These are phyloP conservation scores for Peronospora belbahrii DNA, from an alignment of 352 stramenopile genomes.

Conservation along the genomic window DNA sequence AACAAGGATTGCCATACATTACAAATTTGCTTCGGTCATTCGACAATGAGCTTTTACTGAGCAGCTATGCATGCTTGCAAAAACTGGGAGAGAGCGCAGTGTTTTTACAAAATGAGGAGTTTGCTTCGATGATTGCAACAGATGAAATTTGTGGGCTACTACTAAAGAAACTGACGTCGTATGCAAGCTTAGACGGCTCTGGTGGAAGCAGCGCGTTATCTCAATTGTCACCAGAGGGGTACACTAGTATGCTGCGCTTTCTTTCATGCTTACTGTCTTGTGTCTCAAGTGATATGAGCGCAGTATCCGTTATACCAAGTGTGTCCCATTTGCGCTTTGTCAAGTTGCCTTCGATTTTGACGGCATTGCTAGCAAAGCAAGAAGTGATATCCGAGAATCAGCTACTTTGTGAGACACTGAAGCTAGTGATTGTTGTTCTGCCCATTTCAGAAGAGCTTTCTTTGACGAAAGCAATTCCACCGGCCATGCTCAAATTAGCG, in stretches of 20 bases:
- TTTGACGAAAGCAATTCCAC: constrained; percentile 10
- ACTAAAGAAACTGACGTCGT: constrained; percentile 25
- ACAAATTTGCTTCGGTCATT: constrained; percentile 37
- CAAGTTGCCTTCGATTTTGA: constrained; percentile 37
- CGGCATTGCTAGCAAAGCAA: constrained; percentile 33
- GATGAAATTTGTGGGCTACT: constrained; percentile 35
- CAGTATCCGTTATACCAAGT: constrained; percentile 2
- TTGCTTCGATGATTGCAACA: constrained; percentile 37
- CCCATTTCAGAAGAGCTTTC: constrained; percentile 30
- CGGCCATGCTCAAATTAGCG: constrained; percentile 26
- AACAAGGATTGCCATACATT: constrained; percentile 37
- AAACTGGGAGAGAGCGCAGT: constrained; percentile 38
- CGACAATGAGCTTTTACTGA: constrained; percentile 50
- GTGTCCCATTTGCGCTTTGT: constrained; percentile 33
- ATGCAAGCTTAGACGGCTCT: constrained; percentile 11
- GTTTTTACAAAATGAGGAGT: constrained; percentile 27
- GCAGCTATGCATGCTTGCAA: constrained; percentile 41
- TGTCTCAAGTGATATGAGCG: constrained; percentile 15
- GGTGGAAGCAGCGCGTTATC: neutral
- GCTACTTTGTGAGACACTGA: constrained; percentile 47
- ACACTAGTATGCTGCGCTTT: constrained; percentile 41
- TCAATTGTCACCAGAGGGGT: constrained; percentile 20
- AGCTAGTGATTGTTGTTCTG: constrained; percentile 44
- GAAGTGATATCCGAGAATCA: constrained; percentile 37
- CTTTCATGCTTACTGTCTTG: constrained; percentile 32